These are phyloP conservation scores for Aspergillus panamensis DNA, from an alignment of 495 filamentous ascomycete genomes.

Conservation along the genomic window DNA sequence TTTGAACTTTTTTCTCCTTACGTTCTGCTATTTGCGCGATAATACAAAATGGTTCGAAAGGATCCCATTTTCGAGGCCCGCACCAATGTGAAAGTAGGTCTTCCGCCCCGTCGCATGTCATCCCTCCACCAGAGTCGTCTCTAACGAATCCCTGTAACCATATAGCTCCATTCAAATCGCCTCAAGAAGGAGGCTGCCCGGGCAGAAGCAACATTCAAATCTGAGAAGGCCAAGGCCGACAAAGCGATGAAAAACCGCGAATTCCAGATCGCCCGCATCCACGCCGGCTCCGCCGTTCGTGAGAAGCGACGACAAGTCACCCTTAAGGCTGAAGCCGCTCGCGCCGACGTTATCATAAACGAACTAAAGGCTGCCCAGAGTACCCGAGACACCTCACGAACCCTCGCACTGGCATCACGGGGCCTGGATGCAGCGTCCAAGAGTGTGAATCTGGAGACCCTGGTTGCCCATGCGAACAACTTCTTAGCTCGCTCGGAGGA, in stretches of 20 bases:
- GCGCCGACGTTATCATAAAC: conserved; percentile 50
- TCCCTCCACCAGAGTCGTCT: neutral
- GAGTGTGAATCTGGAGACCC: conserved; percentile 43
- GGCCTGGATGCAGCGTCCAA: conserved; percentile 45
- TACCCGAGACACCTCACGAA: conserved; percentile 47
- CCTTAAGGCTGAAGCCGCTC: conserved; percentile 44
- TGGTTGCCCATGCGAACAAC: conserved; percentile 47
- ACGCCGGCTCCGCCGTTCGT: conserved; percentile 46
- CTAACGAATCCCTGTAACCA: neutral
- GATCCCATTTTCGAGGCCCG: conserved; percentile 51
- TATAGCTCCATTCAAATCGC: conserved; percentile 45
- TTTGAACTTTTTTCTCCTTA: neutral
- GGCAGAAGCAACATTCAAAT: conserved; percentile 46
- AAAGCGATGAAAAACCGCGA: conserved; percentile 49
- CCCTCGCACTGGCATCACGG: conserved; percentile 41
- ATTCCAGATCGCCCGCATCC: conserved; percentile 50
- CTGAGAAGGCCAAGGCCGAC: conserved; percentile 48
- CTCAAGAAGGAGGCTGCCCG: conserved; percentile 47
- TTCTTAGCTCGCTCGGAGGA: conserved; percentile 46
- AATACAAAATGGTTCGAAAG: conserved; percentile 42
- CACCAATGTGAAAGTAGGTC: conserved; percentile 47
- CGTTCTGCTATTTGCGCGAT: neutral
- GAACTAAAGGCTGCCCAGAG: conserved; percentile 48
- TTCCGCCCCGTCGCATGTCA: neutral
- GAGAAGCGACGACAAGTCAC: conserved; percentile 47